Percentiles rank a stretch among this genome's conserved stretches.
Evolutionary conservation across 306 rosid genomes (phyloP).

Genomic region (Boehmeria nivea): DNA sequence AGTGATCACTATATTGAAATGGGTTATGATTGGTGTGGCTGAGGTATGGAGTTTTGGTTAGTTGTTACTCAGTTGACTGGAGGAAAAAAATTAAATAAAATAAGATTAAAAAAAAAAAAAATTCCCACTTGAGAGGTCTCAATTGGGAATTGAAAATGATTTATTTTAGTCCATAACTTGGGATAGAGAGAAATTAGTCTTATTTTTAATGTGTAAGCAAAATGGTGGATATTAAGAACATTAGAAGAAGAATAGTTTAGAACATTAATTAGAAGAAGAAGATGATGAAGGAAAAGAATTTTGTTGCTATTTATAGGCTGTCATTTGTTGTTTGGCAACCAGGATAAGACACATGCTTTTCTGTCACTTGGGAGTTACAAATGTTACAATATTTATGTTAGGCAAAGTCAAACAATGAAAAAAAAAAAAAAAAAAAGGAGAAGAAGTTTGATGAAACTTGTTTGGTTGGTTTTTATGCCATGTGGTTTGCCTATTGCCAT

Average conservation of each 20-base stretch:
- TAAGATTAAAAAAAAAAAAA: neutral
- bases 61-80: neutral
- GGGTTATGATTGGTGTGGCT: neutral
- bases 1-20: neutral
- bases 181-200: neutral
- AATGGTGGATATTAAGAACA: no score
- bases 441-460: no score
- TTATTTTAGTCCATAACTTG: neutral
- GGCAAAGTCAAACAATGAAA: no score
- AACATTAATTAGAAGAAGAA: neutral
- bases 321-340: neutral
- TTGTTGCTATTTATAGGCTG: neutral
- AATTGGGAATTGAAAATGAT: neutral
- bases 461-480: no score
- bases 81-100: neutral
- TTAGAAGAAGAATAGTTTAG: neutral
- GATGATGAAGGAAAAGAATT: neutral
- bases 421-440: no score
- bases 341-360: constrained; percentile 1
- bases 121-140: neutral
- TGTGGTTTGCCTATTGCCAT: no score
- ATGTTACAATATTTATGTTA: no score
- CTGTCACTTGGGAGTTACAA: neutral
- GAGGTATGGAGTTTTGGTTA: neutral
- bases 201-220: no score